These are phyloP conservation scores for Paxillus ammoniavirescens DNA, from an alignment of 768 basidiomycete genomes.

Conservation along the genomic window DNA sequence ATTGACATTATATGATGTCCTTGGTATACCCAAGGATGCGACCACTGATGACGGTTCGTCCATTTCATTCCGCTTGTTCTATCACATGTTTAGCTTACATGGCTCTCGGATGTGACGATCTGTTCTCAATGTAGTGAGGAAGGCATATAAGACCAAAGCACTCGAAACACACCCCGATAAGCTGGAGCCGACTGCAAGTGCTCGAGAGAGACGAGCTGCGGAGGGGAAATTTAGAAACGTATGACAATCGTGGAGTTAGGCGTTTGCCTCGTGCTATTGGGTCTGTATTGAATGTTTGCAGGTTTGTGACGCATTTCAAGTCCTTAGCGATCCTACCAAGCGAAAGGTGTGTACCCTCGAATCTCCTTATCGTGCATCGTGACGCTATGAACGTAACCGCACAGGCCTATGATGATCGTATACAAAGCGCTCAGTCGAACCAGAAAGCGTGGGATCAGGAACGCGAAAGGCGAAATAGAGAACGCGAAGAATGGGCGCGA, in stretches of 20 bases:
- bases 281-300: slow-evolving; percentile 30
- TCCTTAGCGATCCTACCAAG: slow-evolving; percentile 52
- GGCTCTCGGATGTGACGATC: neutral
- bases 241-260: slow-evolving; percentile 26
- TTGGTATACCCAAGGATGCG: slow-evolving; percentile 45
- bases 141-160: slow-evolving; percentile 64
- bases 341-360: slow-evolving; percentile 44
- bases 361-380: neutral
- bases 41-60: slow-evolving; percentile 51
- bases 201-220: slow-evolving; percentile 50
- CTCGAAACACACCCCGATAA: slow-evolving; percentile 77
- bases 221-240: slow-evolving; percentile 64
- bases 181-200: slow-evolving; percentile 51
- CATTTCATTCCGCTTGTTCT: neutral
- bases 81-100: slow-evolving; percentile 5
- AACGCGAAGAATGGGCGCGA: slow-evolving; percentile 55
- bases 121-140: slow-evolving; percentile 47
- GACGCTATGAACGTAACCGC: neutral
- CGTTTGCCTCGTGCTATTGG: slow-evolving; percentile 8
- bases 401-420: slow-evolving; percentile 49
- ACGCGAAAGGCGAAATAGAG: slow-evolving; percentile 42
- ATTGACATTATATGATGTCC: slow-evolving; percentile 40
- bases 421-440: slow-evolving; percentile 28
- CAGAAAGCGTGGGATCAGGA: slow-evolving; percentile 34
- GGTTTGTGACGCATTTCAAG: slow-evolving; percentile 64